phyloP scores from a whole-genome alignment of 176 grass and related monocot genomes.

The Carex scoparia region DNA sequence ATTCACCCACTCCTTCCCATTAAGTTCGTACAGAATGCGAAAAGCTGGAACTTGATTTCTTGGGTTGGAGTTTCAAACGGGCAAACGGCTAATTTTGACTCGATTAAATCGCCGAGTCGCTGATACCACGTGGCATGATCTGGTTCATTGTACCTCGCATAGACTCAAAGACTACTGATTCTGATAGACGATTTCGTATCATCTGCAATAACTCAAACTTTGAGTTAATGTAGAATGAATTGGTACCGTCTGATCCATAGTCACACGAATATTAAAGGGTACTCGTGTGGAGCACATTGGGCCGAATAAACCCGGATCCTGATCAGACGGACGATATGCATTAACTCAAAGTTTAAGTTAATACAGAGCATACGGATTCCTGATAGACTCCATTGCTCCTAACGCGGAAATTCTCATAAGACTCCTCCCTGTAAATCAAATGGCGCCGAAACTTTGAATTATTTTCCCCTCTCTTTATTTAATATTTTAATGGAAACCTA shows the following conservation, averaged over 20 bases:
- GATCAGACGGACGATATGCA: too few species aligned
- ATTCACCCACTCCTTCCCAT: background rate
- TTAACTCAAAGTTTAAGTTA: too few species aligned
- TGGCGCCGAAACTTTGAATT: constrained; percentile 33
- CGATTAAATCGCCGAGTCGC: background rate
- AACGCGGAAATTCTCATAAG: background rate
- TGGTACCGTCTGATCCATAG: too few species aligned
- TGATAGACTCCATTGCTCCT: background rate
- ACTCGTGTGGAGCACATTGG: too few species aligned
- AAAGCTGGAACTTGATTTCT: background rate
- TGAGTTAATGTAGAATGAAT: too few species aligned
- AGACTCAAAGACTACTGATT: too few species aligned
- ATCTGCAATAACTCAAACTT: too few species aligned
- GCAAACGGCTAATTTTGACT: constrained; percentile 18
- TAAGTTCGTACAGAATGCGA: background rate
- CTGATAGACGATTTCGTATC: too few species aligned
- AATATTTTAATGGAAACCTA: constrained; percentile 26
- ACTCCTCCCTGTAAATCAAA: background rate
- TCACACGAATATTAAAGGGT: too few species aligned
- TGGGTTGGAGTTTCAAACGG: constrained; percentile 19
- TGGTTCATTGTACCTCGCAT: background rate
- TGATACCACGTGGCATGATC: constrained; percentile 12
- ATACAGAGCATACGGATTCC: too few species aligned
- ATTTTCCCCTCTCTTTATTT: background rate
- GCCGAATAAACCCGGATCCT: too few species aligned